Base-by-base conservation (phyloP, 176 grass and related monocot genomes). In the Bolboschoenus planiculmis region DNA sequence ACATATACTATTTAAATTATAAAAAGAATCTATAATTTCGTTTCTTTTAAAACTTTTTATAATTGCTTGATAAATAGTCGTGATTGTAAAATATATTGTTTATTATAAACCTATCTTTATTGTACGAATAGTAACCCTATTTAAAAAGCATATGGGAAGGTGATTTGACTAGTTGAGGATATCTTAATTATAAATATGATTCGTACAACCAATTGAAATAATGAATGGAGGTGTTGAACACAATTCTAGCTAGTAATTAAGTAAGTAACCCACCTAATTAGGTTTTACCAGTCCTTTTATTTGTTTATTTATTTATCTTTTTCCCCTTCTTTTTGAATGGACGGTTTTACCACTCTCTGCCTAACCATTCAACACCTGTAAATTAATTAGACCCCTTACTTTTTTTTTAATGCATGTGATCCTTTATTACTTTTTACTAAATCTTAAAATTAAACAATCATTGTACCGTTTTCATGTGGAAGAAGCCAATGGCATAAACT, bases 301-400 rank as follows among this genome's bases (percentile, higher is more conserved):
- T 57, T 57, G 4, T 1, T 9, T 7, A 57, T 57, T 57, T 57
- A 23, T 23, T 57, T 24, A 21, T 7, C 33, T 31, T 63, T 33
- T 31, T 15, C 8, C 29, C 59, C 1, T 34, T 66, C 5, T 14
- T 37, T 66, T 66, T 36, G 5, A 35, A 2, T 11, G 31, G 54
- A 73, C 20, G 27, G 24, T 83, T 60, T 46, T 51, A 64, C 46
- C 9, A 51, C 73, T 40, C 83, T 34, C 39, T 50, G 59, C 58
- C 20, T 72, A 21, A 43, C 24, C 21, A 83, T 36, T 83, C 63
- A 15, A 62, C 78, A 81, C 36, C 20, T 39, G 50, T 79, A 79
- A 79, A 59, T 24, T 48, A 21, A 53, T 30, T 16, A 29, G 20
- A 30, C 40, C n/a, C n/a, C 14, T 50, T 31, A 27, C 29, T 26